Conservation (phyloP, 345 rosid species). For the Linum lewisii region DNA sequence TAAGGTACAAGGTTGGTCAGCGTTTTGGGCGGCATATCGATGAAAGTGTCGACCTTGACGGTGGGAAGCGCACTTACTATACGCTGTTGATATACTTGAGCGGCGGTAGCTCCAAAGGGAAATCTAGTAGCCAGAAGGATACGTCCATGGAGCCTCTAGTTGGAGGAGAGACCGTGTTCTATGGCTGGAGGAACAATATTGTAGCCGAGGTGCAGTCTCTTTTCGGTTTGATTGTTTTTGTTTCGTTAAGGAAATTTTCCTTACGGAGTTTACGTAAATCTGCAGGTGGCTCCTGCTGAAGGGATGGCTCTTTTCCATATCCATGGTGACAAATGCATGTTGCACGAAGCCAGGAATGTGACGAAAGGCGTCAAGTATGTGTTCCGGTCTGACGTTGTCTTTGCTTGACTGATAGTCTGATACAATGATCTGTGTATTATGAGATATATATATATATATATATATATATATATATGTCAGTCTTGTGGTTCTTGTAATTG, state of each 20-base stretch:
- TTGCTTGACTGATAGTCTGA: conserved; percentile 38
- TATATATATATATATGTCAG: no score
- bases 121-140: conserved; percentile 30
- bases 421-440: conserved; percentile 7
- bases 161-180: conserved; percentile 96
- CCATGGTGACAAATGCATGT: conserved; percentile 86
- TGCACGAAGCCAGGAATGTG: conserved; percentile 82
- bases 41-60: conserved; percentile 65
- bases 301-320: conserved; percentile 92
- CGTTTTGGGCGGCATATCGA: conserved; percentile 83
- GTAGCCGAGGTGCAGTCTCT: conserved; percentile 60
- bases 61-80: conserved; percentile 63
- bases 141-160: conserved; percentile 40
- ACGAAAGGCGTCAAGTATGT: conserved; percentile 76
- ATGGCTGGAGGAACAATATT: conserved; percentile 54
- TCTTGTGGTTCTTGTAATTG: background rate
- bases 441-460: no score
- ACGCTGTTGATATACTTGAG: conserved; percentile 81
- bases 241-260: background rate
- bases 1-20: conserved; percentile 82
- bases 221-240: background rate
- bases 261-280: background rate
- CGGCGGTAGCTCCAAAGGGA: conserved; percentile 50
- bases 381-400: conserved; percentile 83
- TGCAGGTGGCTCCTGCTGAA: conserved; percentile 76